phyloP scores from a whole-genome alignment of 108 stramenopile species.

The Pinguiococcus pyrenoidosus region DNA sequence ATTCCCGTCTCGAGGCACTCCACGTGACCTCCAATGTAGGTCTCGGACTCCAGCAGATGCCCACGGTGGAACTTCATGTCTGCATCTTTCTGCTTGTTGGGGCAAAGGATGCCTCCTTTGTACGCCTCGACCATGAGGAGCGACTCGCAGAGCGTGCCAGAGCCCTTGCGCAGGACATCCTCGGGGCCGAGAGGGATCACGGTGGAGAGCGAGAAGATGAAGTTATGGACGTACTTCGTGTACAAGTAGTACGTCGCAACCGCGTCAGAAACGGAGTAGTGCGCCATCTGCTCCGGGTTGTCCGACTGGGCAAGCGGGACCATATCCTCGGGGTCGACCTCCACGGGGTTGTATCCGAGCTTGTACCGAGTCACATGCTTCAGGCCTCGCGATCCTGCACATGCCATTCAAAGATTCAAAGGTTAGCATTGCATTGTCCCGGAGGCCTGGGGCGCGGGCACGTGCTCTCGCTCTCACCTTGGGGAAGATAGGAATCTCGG shows the following conservation, averaged over 20 bases:
- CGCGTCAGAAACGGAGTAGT: conserved; percentile 95
- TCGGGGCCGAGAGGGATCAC: conserved; percentile 97
- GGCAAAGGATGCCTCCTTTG: conserved; percentile 76
- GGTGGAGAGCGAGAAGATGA: conserved; percentile 95
- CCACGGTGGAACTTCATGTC: conserved; percentile 74
- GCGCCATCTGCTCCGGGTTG: conserved; percentile 84
- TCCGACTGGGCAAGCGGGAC: conserved; percentile 76
- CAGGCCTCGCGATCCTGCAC: conserved; percentile 87
- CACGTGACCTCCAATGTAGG: conserved; percentile 97
- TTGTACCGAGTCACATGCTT: conserved; percentile 98
- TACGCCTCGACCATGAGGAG: conserved; percentile 94
- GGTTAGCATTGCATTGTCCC: too few relatives aligned
- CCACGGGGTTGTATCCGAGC: conserved; percentile 90
- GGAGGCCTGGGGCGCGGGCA: too few relatives aligned
- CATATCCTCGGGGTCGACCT: conserved; percentile 99
- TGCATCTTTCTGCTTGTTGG: conserved; percentile 82
- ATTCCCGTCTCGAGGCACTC: conserved; percentile 98
- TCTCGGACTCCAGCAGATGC: conserved; percentile 88
- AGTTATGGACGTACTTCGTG: conserved; percentile 91
- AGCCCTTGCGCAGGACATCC: conserved; percentile 83
- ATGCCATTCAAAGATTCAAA: too few relatives aligned
- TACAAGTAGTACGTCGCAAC: conserved; percentile 97
- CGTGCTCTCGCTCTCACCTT: too few relatives aligned
- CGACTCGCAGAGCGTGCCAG: conserved; percentile 86
- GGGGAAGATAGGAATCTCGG: conserved; percentile 95